phyloP scores from a whole-genome alignment of 306 rosid genomes.

The Echinosophora koreensis region DNA sequence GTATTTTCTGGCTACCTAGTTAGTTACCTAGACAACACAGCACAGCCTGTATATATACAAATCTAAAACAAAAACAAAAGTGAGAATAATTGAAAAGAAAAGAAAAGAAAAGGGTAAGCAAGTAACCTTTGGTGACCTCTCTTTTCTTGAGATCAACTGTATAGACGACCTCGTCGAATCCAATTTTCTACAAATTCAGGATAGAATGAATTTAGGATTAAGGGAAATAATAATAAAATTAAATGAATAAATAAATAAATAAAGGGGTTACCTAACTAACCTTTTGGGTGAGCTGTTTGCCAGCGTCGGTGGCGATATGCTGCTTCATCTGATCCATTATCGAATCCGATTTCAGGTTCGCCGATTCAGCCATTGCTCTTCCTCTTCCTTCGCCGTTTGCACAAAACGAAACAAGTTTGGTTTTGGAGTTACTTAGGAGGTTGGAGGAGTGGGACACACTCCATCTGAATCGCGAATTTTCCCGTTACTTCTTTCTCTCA shows the following conservation, averaged over 20 bases:
- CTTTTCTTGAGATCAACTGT: constrained; percentile 93
- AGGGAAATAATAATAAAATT: not conserved
- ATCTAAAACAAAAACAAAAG: no score
- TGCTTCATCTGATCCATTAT: constrained; percentile 83
- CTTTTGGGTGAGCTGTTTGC: constrained; percentile 66
- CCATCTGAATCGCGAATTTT: no score
- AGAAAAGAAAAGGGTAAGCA: no score
- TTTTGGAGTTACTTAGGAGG: not conserved
- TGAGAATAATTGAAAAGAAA: no score
- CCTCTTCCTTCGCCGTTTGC: no score
- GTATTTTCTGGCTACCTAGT: not conserved
- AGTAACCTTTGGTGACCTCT: constrained; percentile 71
- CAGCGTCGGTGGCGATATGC: constrained; percentile 78
- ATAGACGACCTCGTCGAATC: constrained; percentile 74
- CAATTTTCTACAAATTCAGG: constrained; percentile 70
- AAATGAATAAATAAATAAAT: not conserved
- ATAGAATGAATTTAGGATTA: no score
- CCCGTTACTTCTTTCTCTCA: no score
- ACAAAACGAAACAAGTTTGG: not conserved
- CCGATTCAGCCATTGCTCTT: constrained; percentile 53
- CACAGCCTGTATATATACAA: not conserved
- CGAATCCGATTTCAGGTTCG: constrained; percentile 69
- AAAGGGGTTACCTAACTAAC: constrained; percentile 34
- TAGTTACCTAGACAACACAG: constrained; percentile 16
- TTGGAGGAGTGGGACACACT: no score